These are phyloP conservation scores for Colletotrichum sp. DNA, from an alignment of 2,329 filamentous ascomycete species.

Conservation along the genomic window DNA sequence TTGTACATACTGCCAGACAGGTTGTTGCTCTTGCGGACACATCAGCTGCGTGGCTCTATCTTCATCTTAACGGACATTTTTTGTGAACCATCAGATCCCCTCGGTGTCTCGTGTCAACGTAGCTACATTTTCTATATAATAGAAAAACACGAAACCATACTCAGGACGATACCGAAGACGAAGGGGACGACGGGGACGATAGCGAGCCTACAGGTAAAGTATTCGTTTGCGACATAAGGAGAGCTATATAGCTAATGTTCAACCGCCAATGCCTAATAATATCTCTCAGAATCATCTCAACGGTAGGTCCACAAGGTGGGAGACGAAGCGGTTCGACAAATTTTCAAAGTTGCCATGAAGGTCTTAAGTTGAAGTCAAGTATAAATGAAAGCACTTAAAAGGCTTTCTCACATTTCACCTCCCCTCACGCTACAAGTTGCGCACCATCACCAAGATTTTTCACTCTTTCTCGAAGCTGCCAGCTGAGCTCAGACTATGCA, in stretches of 20 bases:
- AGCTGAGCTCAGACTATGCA: background rate
- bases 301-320: background rate
- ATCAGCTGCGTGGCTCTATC: rapidly evolving
- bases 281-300: rapidly evolving
- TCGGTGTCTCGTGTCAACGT: background rate
- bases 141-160: background rate
- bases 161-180: background rate
- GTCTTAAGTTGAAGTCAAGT: background rate
- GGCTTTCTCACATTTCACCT: background rate
- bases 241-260: background rate
- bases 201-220: too few species aligned
- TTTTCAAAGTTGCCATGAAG: background rate
- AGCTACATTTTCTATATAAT: background rate
- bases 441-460: background rate
- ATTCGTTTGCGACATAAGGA: rapidly evolving
- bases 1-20: background rate
- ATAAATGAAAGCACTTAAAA: background rate
- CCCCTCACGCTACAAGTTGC: background rate
- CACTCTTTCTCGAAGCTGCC: background rate
- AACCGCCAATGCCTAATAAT: rapidly evolving
- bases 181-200: too few species aligned
- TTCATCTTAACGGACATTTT: background rate
- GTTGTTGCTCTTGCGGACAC: background rate
- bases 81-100: rapidly evolving
- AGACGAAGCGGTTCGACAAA: background rate